Base-by-base conservation (phyloP, 2,329 filamentous ascomycete genomes). In the Coniochaeta prunicola region DNA sequence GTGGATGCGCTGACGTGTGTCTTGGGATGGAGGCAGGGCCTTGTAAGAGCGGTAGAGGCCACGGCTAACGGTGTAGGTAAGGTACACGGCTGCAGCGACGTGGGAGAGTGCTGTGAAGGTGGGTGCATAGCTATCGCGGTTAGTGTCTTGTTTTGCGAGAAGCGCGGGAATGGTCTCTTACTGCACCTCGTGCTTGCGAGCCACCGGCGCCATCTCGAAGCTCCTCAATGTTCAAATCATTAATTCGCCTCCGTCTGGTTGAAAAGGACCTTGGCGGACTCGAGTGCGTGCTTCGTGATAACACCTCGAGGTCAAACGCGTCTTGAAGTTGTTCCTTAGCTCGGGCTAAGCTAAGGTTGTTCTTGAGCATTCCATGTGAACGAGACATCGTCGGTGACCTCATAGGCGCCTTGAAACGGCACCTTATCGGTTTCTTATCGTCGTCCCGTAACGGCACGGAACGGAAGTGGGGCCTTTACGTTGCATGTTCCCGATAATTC, bases 11-110 rank as follows among this genome's bases (percentile, higher is more conserved):
- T 67, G 66, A 12, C 73, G 69, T 1, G 73, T 75, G 59, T 72
- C 68, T 48, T 74, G 71, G 21, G 70, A 65, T 9, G 74, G 74
- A 0, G 68, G 63, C 1, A 74, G 62, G 8, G 65, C 67, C 56
- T 65, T 69, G 58, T 72, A 73, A 1, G 73, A 74, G 54, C 66
- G 69, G 53, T 70, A 70, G 30, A 76, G 66, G 56, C 73, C 70
- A 19, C 59, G 59, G 24, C 63, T 66, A 13, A 75, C 68, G 0
- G 64, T 67, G 60, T 69, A 71, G 9, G 65, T 70, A 58, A 73
- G 65, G 60, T 73, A 73, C 45, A 68, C 54, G 10, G 68, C 63
- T 2, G 68, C 62, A 21, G 60, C 54, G 40, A 73, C 45, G 59
- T 73, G 71, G 2, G 64, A 61, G 21, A 59, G 63, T 34, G 66